phyloP scores from a whole-genome alignment of 1,139 yeast genomes.

The Blastobotrys proliferans region DNA sequence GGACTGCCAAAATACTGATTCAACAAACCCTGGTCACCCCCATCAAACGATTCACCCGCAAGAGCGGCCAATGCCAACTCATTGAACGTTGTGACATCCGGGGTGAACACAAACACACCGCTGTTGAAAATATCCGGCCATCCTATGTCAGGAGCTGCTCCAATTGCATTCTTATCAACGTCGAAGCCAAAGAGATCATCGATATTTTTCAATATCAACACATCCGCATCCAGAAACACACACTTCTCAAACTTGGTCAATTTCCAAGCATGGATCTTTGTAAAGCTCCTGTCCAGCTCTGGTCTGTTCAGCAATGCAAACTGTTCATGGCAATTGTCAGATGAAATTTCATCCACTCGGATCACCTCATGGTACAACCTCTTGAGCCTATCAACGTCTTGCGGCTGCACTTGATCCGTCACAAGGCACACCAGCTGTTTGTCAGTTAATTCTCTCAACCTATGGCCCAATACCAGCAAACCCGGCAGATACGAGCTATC shows the following conservation, averaged over 20 bases:
- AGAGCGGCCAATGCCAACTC: constrained; percentile 39
- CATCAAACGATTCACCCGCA: constrained; percentile 65
- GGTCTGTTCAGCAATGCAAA: constrained; percentile 58
- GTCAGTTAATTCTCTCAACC: constrained; percentile 30
- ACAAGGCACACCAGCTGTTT: constrained; percentile 33
- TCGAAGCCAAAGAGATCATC: constrained; percentile 41
- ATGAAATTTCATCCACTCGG: constrained; percentile 32
- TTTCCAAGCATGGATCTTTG: constrained; percentile 73
- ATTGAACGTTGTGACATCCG: constrained; percentile 46
- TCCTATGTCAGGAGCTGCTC: constrained; percentile 88
- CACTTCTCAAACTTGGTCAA: constrained; percentile 55
- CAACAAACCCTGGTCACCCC: constrained; percentile 92
- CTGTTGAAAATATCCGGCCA: constrained; percentile 96
- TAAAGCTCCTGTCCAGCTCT: constrained; percentile 65
- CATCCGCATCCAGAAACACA: constrained; percentile 79
- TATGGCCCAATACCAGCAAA: constrained; percentile 57
- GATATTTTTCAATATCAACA: constrained; percentile 53
- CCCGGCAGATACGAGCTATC: constrained; percentile 72
- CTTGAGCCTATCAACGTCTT: constrained; percentile 25
- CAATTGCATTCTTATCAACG: constrained; percentile 20
- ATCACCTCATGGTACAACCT: constrained; percentile 34
- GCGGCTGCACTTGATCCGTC: constrained; percentile 29
- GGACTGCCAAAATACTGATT: constrained; percentile 65
- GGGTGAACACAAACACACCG: constrained; percentile 71
- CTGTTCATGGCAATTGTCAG: constrained; percentile 31